Percentiles rank a stretch among this genome's conserved stretches.
These are phyloP conservation scores for Phaeosphaeriaceae sp. DNA, from an alignment of 2,329 filamentous ascomycete genomes.

Conservation along the genomic window DNA sequence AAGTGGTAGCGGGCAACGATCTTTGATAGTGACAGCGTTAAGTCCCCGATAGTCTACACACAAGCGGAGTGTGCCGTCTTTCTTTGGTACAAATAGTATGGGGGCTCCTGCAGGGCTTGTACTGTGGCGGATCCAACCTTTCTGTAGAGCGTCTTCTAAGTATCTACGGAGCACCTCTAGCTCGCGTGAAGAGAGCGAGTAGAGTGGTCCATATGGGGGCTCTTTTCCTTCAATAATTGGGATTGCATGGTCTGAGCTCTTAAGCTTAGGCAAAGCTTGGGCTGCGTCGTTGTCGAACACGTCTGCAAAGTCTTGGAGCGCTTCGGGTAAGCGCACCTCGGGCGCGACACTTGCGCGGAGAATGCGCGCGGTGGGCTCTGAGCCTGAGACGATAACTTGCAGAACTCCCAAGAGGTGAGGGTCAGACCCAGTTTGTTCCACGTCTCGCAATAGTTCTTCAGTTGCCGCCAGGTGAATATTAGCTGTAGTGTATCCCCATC, in stretches of 20 bases:
- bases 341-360: too few species aligned
- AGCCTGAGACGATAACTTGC: too few species aligned
- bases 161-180: neutral
- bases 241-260: neutral
- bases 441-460: too few species aligned
- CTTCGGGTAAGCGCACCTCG: too few species aligned
- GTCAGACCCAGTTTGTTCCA: too few species aligned
- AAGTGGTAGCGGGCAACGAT: neutral
- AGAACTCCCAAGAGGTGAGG: too few species aligned
- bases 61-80: neutral
- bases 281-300: too few species aligned
- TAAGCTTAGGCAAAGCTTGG: too few species aligned
- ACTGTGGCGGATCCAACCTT: constrained; percentile 1
- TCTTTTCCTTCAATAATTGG: neutral
- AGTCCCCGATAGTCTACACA: constrained; percentile 1
- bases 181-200: neutral
- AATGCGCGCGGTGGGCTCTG: too few species aligned
- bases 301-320: too few species aligned
- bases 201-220: neutral
- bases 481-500: too few species aligned
- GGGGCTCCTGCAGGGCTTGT: neutral
- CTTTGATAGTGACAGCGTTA: neutral
- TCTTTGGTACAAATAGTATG: constrained; percentile 1
- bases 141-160: neutral
- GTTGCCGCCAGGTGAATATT: too few species aligned